phyloP scores from a whole-genome alignment of 2,329 filamentous ascomycete species.

The Diplodia intermedia region DNA sequence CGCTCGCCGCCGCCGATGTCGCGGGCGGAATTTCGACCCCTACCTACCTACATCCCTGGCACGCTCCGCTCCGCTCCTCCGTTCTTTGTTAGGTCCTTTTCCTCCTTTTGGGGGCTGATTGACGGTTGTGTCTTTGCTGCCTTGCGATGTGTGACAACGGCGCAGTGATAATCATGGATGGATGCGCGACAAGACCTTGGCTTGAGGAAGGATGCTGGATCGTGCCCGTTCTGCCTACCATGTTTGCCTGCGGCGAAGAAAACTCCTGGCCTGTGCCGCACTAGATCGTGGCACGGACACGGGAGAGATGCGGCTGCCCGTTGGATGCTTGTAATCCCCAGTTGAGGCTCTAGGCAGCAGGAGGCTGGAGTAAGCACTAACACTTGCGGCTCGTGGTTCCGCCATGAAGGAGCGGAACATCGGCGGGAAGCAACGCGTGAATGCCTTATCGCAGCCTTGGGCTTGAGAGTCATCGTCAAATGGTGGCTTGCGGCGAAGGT shows the following conservation, averaged over 20 bases:
- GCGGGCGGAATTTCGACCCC: not conserved
- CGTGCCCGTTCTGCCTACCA: not conserved
- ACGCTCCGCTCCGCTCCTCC: conserved; percentile 14
- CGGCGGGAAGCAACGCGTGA: not conserved
- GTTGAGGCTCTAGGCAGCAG: not conserved
- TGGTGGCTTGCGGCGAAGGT: not conserved
- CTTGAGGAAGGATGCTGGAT: not conserved
- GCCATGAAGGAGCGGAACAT: not conserved
- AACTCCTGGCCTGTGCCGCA: not conserved
- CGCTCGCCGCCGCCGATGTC: not conserved
- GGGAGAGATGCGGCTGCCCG: not conserved
- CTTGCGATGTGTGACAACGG: not conserved
- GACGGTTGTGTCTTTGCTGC: not conserved
- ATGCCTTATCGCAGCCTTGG: conserved; percentile 7
- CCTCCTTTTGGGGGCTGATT: no score
- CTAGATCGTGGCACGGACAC: not conserved
- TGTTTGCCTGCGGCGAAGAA: conserved; percentile 1
- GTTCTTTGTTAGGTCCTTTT: no score
- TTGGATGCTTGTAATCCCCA: not conserved
- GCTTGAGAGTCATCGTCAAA: not conserved
- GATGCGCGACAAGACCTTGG: not conserved
- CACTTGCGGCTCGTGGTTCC: not conserved
- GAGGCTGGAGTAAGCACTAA: not conserved
- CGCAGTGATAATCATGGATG: no score
- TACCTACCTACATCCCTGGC: not conserved